These are phyloP conservation scores for Vachellia collinsii DNA, from an alignment of 306 rosid genomes.

Conservation along the genomic window DNA sequence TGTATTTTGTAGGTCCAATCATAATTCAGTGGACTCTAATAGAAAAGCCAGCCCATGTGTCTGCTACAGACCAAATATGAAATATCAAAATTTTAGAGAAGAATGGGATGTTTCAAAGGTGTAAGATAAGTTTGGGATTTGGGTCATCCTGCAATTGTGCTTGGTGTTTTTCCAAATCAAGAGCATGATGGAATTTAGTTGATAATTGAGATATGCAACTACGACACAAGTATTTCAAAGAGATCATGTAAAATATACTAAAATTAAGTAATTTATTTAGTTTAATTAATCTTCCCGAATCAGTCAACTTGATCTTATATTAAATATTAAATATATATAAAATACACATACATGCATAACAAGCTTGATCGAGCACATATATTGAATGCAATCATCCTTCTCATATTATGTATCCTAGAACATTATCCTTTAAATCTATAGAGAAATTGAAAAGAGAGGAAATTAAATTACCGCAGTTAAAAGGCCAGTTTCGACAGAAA, in stretches of 20 bases:
- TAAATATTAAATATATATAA: too few relatives aligned
- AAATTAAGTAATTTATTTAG: too few relatives aligned
- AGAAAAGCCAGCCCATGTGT: neutral
- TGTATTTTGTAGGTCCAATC: neutral
- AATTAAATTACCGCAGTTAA: slow-evolving; percentile 53
- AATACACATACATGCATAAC: too few relatives aligned
- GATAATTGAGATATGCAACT: too few relatives aligned
- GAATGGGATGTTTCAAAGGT: neutral
- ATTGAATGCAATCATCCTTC: neutral
- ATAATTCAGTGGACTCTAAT: neutral
- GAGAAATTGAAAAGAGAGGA: neutral
- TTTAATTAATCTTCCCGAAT: too few relatives aligned
- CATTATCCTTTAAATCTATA: neutral
- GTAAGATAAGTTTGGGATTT: neutral
- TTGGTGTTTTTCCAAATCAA: too few relatives aligned
- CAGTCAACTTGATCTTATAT: too few relatives aligned
- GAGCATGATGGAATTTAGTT: too few relatives aligned
- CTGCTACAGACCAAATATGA: neutral
- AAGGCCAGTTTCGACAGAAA: slow-evolving; percentile 63
- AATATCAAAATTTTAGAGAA: neutral
- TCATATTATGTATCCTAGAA: neutral
- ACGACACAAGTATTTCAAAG: too few relatives aligned
- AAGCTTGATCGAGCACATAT: too few relatives aligned
- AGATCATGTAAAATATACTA: too few relatives aligned
- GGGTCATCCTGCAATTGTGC: too few relatives aligned